Percentiles rank a stretch among this genome's conserved stretches.
Evolutionary conservation across 2,329 filamentous ascomycete species (phyloP).

Genomic region (Myriosclerotinia curreyana): DNA sequence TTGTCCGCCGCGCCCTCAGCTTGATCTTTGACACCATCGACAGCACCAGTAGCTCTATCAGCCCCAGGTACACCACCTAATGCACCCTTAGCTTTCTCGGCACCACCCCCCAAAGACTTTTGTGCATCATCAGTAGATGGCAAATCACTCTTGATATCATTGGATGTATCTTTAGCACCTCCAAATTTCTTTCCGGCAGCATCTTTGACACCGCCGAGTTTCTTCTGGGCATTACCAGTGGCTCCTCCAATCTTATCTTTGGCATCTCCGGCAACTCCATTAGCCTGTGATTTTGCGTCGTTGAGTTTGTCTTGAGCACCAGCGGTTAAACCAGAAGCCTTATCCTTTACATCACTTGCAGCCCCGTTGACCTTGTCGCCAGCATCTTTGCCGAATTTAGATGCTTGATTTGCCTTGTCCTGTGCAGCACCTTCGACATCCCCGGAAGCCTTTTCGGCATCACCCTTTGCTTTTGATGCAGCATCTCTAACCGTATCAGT

Average conservation of each 20-base stretch:
- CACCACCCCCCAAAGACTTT: neutral
- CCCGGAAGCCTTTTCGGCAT: neutral
- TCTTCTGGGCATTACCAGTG: neutral
- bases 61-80: slow-evolving; percentile 1
- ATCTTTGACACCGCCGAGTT: slow-evolving; percentile 1
- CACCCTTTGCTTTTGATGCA: neutral
- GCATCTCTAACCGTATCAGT: neutral
- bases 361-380: neutral
- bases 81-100: neutral
- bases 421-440: neutral
- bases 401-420: slow-evolving; percentile 7
- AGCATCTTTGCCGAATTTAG: neutral
- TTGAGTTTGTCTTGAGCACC: neutral
- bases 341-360: neutral
- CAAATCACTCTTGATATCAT: neutral
- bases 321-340: neutral
- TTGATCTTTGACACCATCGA: slow-evolving; percentile 14
- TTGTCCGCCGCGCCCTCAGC: neutral
- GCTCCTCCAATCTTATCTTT: slow-evolving; percentile 7
- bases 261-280: neutral
- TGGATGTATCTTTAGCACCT: neutral
- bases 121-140: slow-evolving; percentile 9
- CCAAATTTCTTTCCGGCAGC: neutral
- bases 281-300: neutral
- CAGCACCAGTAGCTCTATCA: neutral